These are phyloP conservation scores for Penicillium olsonii DNA, from an alignment of 2,329 filamentous ascomycete species.

Conservation along the genomic window DNA sequence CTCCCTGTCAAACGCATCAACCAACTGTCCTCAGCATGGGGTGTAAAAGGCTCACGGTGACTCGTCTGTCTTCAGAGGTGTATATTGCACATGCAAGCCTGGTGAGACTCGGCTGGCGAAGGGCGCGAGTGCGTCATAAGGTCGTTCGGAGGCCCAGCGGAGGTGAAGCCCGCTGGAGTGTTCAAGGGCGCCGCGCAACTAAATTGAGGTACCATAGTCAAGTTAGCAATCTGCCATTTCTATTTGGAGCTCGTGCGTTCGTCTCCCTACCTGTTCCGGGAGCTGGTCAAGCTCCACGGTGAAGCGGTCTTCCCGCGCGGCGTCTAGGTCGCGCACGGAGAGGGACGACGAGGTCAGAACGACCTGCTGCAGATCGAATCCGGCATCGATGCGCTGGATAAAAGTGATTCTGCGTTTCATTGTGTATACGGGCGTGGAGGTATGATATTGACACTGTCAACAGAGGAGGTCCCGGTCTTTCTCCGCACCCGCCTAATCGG, in stretches of 20 bases:
- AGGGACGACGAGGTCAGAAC: constrained; percentile 57
- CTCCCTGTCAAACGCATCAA: constrained; percentile 37
- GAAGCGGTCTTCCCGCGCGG: constrained; percentile 75
- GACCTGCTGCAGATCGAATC: constrained; percentile 66
- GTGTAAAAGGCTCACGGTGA: constrained; percentile 32
- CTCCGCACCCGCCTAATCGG: constrained; percentile 24
- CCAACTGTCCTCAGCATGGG: background rate
- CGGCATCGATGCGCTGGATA: constrained; percentile 64
- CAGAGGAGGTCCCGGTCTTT: constrained; percentile 15
- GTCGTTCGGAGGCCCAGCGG: constrained; percentile 67
- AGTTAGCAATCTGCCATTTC: background rate
- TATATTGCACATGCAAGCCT: constrained; percentile 79
- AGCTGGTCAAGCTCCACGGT: constrained; percentile 75
- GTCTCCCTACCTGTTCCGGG: constrained; percentile 58
- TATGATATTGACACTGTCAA: background rate
- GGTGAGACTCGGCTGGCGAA: constrained; percentile 74
- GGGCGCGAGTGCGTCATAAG: constrained; percentile 65
- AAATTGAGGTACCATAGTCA: background rate
- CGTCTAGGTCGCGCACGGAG: constrained; percentile 61
- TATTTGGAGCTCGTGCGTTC: background rate
- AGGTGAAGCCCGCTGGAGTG: constrained; percentile 73
- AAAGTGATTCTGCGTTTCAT: constrained; percentile 67
- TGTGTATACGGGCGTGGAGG: constrained; percentile 1
- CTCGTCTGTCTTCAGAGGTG: constrained; percentile 51
- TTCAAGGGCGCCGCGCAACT: constrained; percentile 64